Base-by-base conservation (phyloP, 768 basidiomycete species). In the Trametes punicea region DNA sequence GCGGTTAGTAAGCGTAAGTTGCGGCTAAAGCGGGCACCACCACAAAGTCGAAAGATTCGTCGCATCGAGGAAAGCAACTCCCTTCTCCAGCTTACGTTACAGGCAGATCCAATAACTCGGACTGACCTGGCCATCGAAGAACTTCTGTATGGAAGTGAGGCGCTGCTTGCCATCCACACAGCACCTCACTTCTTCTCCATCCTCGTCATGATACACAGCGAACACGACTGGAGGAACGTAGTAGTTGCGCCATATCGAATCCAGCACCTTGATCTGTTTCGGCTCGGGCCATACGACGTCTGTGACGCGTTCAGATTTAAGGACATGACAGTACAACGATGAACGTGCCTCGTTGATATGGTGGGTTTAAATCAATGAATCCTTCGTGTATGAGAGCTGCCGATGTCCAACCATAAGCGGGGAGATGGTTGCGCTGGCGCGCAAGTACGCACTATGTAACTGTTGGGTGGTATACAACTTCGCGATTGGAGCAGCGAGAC, bases 231-330 rank as follows among this genome's bases (percentile, higher is more conserved):
- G 80, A 0, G 80, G 79, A 5, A 81, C 71, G 60, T 80, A 79
- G 72, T 70, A 75, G 73, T 88, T 80, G 52, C 76, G 72, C 41
- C 76, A 79, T 16, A 80, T 71, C 0, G 79, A 81, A 61, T 81
- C 77, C 7, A 83, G 70, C 42, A 83, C 71, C 40, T 71, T 73
- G 58, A 75, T 75, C 62, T 90, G 87, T 62, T 90, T 90, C 41
- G 68, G 67, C 50, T 80, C 78, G 0, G 85, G 76, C 90, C 90
- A 92, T 2, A 92, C 90, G 18, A 92, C 75, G 53, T 87, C 90
- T 91, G 8, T 40, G 16, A 47, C 7, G 20, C 23, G 18, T 20
- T 26, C 15, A 41, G 10, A n/a, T 23, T 26, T 13, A 18, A 42
- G 31, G 15, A 15, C 7, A 11, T 9, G 15, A 31, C 49, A 48